Conservation (phyloP, 345 rosid species). For the Pugionium dolabratum region DNA sequence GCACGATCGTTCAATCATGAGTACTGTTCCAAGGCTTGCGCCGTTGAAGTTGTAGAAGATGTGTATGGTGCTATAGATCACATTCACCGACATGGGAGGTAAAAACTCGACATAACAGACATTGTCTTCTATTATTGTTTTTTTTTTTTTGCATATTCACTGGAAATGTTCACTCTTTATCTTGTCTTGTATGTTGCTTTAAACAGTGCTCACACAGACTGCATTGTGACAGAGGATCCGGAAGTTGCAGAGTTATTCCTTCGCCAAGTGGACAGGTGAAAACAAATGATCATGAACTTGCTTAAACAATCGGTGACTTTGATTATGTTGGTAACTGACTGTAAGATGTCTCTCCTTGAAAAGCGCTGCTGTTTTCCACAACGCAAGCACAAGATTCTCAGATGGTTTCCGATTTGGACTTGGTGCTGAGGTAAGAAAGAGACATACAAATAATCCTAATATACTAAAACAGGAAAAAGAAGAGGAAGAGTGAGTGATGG, state of each 20-base stretch:
- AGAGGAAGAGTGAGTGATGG: not conserved
- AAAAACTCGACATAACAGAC: constrained; percentile 4
- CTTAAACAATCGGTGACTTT: not conserved
- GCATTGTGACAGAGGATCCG: constrained; percentile 74
- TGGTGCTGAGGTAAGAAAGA: constrained; percentile 86
- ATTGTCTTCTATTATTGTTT: not conserved
- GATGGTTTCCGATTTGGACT: constrained; percentile 98
- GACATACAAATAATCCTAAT: not conserved
- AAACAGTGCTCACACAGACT: constrained; percentile 92
- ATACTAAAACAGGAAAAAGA: too few relatives aligned
- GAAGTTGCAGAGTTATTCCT: constrained; percentile 79
- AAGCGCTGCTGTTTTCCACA: constrained; percentile 99
- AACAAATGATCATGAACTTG: not conserved
- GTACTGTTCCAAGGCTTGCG: constrained; percentile 81
- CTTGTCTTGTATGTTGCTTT: constrained; percentile 26
- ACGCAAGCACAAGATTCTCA: constrained; percentile 94
- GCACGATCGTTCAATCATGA: constrained; percentile 71
- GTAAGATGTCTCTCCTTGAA: constrained; percentile 24
- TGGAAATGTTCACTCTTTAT: constrained; percentile 8
- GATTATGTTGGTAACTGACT: constrained; percentile 11
- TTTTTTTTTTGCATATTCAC: not conserved
- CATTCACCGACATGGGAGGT: constrained; percentile 94
- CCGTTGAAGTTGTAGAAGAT: constrained; percentile 89
- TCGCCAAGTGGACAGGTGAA: constrained; percentile 81
- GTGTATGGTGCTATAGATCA: constrained; percentile 79